phyloP scores from a whole-genome alignment of 257 asterid genomes.

The Orobanche coerulescens region DNA sequence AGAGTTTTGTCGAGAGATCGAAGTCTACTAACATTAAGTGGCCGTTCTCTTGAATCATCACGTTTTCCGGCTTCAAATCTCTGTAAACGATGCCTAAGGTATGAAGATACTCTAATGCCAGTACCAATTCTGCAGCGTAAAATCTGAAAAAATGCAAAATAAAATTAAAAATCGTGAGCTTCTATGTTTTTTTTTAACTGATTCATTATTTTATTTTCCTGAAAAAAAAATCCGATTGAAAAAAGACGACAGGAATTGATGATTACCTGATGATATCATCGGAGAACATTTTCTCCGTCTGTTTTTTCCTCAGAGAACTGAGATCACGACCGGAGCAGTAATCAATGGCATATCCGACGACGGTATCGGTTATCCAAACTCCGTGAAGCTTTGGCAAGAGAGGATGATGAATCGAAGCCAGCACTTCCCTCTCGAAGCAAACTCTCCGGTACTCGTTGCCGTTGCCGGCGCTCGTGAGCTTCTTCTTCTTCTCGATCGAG shows the following conservation, averaged over 20 bases:
- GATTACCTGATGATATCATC: conserved; percentile 77
- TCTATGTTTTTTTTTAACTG: not conserved
- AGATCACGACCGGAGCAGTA: conserved; percentile 93
- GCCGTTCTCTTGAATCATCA: conserved; percentile 83
- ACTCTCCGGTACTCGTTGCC: conserved; percentile 43
- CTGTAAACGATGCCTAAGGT: conserved; percentile 71
- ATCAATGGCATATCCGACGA: conserved; percentile 86
- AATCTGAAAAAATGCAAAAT: conserved; percentile 38
- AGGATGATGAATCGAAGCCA: conserved; percentile 55
- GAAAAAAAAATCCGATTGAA: not conserved
- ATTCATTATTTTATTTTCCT: not conserved
- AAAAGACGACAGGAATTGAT: not conserved
- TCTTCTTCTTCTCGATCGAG: conserved; percentile 49
- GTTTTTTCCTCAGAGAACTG: conserved; percentile 53
- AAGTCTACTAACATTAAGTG: conserved; percentile 89
- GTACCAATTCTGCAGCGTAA: conserved; percentile 83
- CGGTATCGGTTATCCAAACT: conserved; percentile 51
- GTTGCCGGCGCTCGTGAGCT: not conserved
- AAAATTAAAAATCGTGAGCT: not conserved
- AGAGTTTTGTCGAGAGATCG: conserved; percentile 77
- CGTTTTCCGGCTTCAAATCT: conserved; percentile 94
- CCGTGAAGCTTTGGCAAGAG: conserved; percentile 83
- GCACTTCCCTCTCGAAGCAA: conserved; percentile 54
- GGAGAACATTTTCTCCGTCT: conserved; percentile 89
- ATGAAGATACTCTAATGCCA: conserved; percentile 81